phyloP scores from a whole-genome alignment of 345 rosid species.

The Heritiera littoralis region DNA sequence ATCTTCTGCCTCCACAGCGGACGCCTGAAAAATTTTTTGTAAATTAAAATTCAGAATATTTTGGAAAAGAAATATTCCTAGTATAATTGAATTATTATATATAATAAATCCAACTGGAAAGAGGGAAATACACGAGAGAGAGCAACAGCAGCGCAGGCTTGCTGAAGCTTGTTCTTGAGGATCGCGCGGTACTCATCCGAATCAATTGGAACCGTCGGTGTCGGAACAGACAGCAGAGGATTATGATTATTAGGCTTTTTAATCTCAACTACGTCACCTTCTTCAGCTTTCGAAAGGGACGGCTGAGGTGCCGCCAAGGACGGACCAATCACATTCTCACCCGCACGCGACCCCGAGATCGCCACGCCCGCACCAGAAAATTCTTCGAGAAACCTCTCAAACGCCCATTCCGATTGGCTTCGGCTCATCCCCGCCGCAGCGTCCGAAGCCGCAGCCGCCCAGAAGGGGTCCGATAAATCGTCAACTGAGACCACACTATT shows the following conservation, averaged over 20 bases:
- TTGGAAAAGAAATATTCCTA: neutral
- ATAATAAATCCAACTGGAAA: neutral
- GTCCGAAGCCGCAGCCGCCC: slow-evolving; percentile 40
- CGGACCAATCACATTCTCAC: slow-evolving; percentile 36
- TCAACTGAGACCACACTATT: slow-evolving; percentile 60
- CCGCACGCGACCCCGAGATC: slow-evolving; percentile 25
- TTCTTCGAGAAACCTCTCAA: slow-evolving; percentile 58
- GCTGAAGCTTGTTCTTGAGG: slow-evolving; percentile 67
- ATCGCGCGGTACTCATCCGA: slow-evolving; percentile 51
- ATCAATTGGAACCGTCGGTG: slow-evolving; percentile 36
- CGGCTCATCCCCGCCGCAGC: slow-evolving; percentile 49
- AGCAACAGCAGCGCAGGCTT: slow-evolving; percentile 78
- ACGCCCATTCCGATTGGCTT: slow-evolving; percentile 76
- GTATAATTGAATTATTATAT: neutral
- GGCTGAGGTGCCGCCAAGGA: slow-evolving; percentile 38
- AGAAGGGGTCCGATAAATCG: slow-evolving; percentile 67
- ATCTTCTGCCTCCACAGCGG: slow-evolving; percentile 59
- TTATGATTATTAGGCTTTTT: slow-evolving; percentile 25
- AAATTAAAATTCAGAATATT: slow-evolving; percentile 1
- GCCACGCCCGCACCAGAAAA: slow-evolving; percentile 36
- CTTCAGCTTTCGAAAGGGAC: slow-evolving; percentile 39
- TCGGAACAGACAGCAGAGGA: slow-evolving; percentile 33
- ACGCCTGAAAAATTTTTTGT: slow-evolving; percentile 35
- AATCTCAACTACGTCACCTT: slow-evolving; percentile 55
- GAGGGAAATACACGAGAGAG: slow-evolving; percentile 43